A percentile compares a stretch with the other conserved stretches of the same genome.
Conservation (phyloP, 192 early-diverging fungal species). For the Backusella australiensis region DNA sequence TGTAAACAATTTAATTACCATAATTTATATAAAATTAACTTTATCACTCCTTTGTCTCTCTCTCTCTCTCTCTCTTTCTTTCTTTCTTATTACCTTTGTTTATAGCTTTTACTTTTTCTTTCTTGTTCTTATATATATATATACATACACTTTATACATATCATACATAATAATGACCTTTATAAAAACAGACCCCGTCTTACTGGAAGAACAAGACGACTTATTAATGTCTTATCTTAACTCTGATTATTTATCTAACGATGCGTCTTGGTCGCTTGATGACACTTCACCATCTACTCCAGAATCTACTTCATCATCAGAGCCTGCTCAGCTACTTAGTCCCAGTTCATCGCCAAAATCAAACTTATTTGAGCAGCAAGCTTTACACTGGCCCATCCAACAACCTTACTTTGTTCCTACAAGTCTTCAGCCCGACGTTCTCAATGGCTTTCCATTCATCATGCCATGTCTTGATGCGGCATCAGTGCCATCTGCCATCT, state of each 20-base stretch:
- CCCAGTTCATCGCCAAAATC: slow-evolving; percentile 3
- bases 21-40: background rate
- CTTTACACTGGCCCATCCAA: background rate
- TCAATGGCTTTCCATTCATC: background rate
- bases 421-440: background rate
- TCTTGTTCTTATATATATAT: background rate
- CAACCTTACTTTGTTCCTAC: background rate
- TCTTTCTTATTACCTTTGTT: background rate
- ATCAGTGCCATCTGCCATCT: slow-evolving; percentile 2
- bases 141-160: background rate
- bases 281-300: slow-evolving; percentile 2
- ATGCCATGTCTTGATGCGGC: background rate
- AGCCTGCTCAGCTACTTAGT: background rate
- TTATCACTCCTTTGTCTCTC: background rate
- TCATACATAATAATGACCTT: background rate
- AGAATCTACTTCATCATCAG: slow-evolving; percentile 5
- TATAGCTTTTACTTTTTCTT: background rate
- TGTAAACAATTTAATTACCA: background rate
- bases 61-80: background rate
- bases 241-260: slow-evolving; percentile 20
- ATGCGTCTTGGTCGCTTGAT: background rate
- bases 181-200: slow-evolving; percentile 1
- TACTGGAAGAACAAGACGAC: slow-evolving; percentile 32
- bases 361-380: background rate
- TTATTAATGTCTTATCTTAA: slow-evolving; percentile 32